Percentiles rank a stretch among this genome's conserved stretches.
These are phyloP conservation scores for Scutellaria galericulata DNA, from an alignment of 257 asterid species.

Conservation along the genomic window DNA sequence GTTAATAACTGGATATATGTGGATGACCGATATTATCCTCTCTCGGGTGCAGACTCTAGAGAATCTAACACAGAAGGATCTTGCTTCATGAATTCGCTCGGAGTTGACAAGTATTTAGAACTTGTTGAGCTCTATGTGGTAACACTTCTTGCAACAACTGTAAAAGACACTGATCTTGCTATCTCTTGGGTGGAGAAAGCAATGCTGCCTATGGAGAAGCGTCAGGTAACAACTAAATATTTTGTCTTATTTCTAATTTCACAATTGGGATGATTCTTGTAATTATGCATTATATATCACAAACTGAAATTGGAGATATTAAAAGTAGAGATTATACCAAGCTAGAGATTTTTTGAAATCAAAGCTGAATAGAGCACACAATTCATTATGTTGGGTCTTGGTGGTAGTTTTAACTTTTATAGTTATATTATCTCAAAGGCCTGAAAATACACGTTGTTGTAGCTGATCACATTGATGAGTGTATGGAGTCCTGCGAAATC, in stretches of 20 bases:
- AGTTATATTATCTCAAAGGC: slow-evolving; percentile 10
- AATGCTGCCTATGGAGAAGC: slow-evolving; percentile 66
- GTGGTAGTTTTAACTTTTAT: background rate
- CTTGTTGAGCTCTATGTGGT: slow-evolving; percentile 80
- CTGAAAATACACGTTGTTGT: slow-evolving; percentile 28
- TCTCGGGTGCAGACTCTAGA: slow-evolving; percentile 38
- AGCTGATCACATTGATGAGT: slow-evolving; percentile 23
- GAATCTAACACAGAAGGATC: slow-evolving; percentile 39
- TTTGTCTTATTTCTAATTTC: slow-evolving; percentile 23
- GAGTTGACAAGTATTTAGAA: slow-evolving; percentile 63
- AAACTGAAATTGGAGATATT: slow-evolving; percentile 4
- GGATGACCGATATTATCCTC: slow-evolving; percentile 52
- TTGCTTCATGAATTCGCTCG: slow-evolving; percentile 45
- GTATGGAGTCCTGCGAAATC: background rate
- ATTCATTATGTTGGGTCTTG: background rate
- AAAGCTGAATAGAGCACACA: background rate
- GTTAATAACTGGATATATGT: slow-evolving; percentile 62
- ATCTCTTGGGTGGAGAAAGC: slow-evolving; percentile 85
- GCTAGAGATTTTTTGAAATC: background rate
- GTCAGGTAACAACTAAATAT: slow-evolving; percentile 60
- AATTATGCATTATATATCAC: background rate
- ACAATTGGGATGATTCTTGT: slow-evolving; percentile 12
- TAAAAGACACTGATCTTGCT: slow-evolving; percentile 63
- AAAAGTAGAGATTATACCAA: slow-evolving; percentile 7
- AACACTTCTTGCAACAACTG: slow-evolving; percentile 55